phyloP scores from a whole-genome alignment of 202 grass and related monocot genomes.

The Schoenoplectus triqueter region DNA sequence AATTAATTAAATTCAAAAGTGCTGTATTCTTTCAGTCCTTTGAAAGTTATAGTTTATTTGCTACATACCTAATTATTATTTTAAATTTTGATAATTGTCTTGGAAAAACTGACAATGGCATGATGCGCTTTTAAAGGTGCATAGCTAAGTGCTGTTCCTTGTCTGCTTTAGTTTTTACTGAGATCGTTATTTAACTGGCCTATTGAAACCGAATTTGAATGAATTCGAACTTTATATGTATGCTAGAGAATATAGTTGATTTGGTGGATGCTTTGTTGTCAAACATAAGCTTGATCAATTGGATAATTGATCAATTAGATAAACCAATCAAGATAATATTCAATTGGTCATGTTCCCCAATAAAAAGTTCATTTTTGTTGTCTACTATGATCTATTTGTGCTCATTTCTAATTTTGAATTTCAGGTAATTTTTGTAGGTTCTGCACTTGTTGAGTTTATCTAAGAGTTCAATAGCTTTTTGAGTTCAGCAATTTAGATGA shows the following conservation, averaged over 20 bases:
- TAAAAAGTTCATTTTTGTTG: background rate
- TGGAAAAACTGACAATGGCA: background rate
- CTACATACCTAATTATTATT: background rate
- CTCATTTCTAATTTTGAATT: background rate
- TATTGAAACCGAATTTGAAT: background rate
- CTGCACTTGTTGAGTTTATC: background rate
- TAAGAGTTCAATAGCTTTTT: background rate
- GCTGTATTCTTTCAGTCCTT: background rate
- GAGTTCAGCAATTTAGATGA: background rate
- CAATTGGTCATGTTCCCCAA: background rate
- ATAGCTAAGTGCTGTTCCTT: background rate
- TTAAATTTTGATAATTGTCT: background rate
- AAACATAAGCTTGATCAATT: slow-evolving; percentile 15
- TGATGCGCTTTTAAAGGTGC: background rate
- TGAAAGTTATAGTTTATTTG: background rate
- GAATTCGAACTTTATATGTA: background rate
- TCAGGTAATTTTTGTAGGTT: slow-evolving; percentile 3
- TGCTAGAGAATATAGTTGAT: background rate
- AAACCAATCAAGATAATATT: background rate
- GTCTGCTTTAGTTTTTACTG: background rate
- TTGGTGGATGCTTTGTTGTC: background rate
- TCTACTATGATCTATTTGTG: slow-evolving; percentile 7
- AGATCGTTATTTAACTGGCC: background rate
- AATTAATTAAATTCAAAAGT: background rate
- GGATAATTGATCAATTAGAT: background rate